Evolutionary conservation across 1,284 basidiomycete species (phyloP).

Genomic region (Ustilago shanxiensis): DNA sequence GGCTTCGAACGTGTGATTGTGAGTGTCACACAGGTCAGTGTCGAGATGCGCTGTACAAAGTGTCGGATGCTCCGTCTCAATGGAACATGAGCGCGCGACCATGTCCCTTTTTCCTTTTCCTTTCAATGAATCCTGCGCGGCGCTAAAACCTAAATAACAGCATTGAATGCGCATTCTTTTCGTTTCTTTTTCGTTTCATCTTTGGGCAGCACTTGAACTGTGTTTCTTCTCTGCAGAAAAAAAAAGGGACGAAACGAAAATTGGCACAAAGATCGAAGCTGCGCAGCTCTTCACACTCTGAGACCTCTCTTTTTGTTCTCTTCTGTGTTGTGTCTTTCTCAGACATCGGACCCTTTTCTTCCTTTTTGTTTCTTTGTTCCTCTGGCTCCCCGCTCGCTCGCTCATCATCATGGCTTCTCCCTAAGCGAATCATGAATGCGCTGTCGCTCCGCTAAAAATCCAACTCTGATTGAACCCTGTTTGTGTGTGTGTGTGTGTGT

Average conservation of each 20-base stretch:
- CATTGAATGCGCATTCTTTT: constrained; percentile 1
- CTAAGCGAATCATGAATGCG: background rate
- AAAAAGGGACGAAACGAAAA: background rate
- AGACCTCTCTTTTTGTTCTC: background rate
- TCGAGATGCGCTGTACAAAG: too few species aligned
- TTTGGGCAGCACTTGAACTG: constrained; percentile 10
- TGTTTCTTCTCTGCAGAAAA: background rate
- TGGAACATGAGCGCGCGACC: constrained; percentile 1
- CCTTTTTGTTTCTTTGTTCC: too few species aligned
- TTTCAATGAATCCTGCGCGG: background rate
- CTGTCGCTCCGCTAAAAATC: too few species aligned
- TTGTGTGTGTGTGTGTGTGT: background rate
- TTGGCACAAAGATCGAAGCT: constrained; percentile 25
- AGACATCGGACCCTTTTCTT: constrained; percentile 5
- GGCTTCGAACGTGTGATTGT: constrained; percentile 1
- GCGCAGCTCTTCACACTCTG: constrained; percentile 10
- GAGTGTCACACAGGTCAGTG: background rate
- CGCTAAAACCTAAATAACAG: background rate
- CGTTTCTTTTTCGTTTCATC: too few species aligned
- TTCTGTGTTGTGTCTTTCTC: too few species aligned
- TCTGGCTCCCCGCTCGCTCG: too few species aligned
- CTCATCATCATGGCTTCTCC: too few species aligned
- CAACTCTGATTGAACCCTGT: background rate
- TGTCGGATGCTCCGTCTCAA: background rate
- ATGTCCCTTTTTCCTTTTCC: background rate